Evolutionary conservation across 2,329 filamentous ascomycete species (phyloP).

Genomic region (Xylaria sp.): DNA sequence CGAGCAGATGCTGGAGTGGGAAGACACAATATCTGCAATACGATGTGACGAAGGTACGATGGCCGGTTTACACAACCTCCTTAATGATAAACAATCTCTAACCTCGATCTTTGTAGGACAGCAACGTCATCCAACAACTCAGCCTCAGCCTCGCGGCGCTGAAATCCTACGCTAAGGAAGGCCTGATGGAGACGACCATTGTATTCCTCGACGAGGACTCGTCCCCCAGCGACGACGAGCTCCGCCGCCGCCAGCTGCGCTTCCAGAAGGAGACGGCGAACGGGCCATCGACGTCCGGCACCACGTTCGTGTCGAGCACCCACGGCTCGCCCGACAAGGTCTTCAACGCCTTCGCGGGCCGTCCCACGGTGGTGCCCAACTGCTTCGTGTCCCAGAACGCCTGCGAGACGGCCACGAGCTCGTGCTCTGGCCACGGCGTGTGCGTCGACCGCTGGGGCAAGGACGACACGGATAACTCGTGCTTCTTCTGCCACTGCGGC

Average conservation of each 20-base stretch:
- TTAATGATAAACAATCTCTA: constrained; percentile 32
- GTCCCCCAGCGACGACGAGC: constrained; percentile 47
- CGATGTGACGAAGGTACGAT: constrained; percentile 43
- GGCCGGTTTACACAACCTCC: not conserved
- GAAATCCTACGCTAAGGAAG: constrained; percentile 56
- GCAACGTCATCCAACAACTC: constrained; percentile 56
- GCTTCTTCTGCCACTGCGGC: constrained; percentile 83
- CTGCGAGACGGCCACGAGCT: constrained; percentile 76
- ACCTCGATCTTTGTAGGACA: constrained; percentile 50
- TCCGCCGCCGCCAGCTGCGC: constrained; percentile 58
- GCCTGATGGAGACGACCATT: constrained; percentile 66
- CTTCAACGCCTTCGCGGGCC: constrained; percentile 51
- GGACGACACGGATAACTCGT: constrained; percentile 57
- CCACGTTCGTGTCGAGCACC: constrained; percentile 41
- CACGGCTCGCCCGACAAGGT: constrained; percentile 28
- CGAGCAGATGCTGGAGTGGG: constrained; percentile 46
- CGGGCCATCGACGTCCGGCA: constrained; percentile 44
- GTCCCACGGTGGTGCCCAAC: constrained; percentile 63
- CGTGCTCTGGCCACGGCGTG: constrained; percentile 83
- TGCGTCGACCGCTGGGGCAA: constrained; percentile 75
- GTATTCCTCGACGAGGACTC: constrained; percentile 62
- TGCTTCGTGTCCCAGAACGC: constrained; percentile 78
- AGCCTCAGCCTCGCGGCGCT: constrained; percentile 58
- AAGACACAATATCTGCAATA: constrained; percentile 49
- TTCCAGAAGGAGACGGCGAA: constrained; percentile 56